phyloP scores from a whole-genome alignment of 768 basidiomycete genomes.

The Naganishia randhawae region DNA sequence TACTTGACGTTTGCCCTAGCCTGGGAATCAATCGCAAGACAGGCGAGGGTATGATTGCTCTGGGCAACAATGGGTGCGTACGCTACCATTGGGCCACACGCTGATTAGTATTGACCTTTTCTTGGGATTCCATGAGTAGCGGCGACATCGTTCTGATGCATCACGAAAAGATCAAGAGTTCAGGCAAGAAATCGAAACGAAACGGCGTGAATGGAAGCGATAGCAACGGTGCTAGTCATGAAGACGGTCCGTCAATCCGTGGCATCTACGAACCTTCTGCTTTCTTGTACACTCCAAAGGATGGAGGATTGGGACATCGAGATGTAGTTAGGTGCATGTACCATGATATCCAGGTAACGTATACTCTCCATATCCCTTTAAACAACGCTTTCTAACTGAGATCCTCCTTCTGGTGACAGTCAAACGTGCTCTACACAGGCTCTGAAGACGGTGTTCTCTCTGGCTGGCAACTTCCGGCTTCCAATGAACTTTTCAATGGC shows the following conservation, averaged over 20 bases:
- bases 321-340: slow-evolving; percentile 47
- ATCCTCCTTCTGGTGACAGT: not conserved
- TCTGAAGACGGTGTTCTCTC: slow-evolving; percentile 48
- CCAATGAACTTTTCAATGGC: slow-evolving; percentile 32
- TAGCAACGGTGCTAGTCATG: not conserved
- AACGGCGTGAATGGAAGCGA: not conserved
- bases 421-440: slow-evolving; percentile 47
- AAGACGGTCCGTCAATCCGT: not conserved
- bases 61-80: slow-evolving; percentile 48
- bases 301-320: slow-evolving; percentile 39
- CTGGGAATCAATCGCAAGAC: slow-evolving; percentile 40
- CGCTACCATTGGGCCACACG: not conserved
- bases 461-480: slow-evolving; percentile 43
- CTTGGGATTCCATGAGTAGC: slow-evolving; percentile 21
- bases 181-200: not conserved
- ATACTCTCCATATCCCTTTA: not conserved
- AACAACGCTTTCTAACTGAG: not conserved
- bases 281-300: slow-evolving; percentile 39
- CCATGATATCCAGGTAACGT: slow-evolving; percentile 38
- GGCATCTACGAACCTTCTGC: slow-evolving; percentile 41
- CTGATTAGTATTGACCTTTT: not conserved
- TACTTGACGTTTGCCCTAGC: slow-evolving; percentile 43
- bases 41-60: slow-evolving; percentile 39
- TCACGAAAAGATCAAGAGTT: slow-evolving; percentile 22
- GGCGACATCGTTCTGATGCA: slow-evolving; percentile 49